Evolutionary conservation across 805 yeast genomes (phyloP), one percentile per base, ranked within the genome.

Genomic region (Kodamaea kakaduensis): DNA sequence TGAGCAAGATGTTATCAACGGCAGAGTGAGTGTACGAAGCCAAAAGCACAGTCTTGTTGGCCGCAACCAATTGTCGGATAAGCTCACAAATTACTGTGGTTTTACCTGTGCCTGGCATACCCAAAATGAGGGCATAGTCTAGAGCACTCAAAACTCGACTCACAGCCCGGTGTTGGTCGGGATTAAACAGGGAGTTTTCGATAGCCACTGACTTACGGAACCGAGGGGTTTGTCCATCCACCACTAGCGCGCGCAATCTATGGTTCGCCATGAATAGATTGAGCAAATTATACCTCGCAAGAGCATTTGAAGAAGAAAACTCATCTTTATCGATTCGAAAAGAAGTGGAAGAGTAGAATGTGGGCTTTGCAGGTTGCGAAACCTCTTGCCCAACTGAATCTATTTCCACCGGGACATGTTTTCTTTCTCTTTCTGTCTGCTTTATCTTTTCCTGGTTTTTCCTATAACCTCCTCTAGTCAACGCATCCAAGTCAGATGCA

Each of bases 61-160:
- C 69, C 1, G 61, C 58, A 3, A 80, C 81, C 18, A 93, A 54
- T 25, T 73, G 63, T 38, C 73, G 69, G 27, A 89, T 81, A 12
- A 93, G 50, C 30, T 81, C 78, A 0, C 94, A 83, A 36, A 93
- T 88, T 0, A 89, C 84, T 0, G 97, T 87, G 1, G 96, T 87
- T 51, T 87, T 87, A 7, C 96, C 98, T 0, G 97, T 93, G 3
- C 98, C 98, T 0, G 98, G 98, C 98, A 93, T 93, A 0, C 98
- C 98, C 41, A 90, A 61, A 13, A 93, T 74, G 47, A 93, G 65
- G 3, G 89, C 69, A 52, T 85, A 93, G 52, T 89, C 95, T 35
- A 78, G 54, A 0, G 93, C 72, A 10, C 69, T 56, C 31, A 87
- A 52, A 0, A 80, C 85, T 40, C 69, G 74, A 10, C 77, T 71